Percentiles rank a stretch among this genome's conserved stretches.
These are phyloP conservation scores for Gloeostereum incarnatum DNA, from an alignment of 768 basidiomycete genomes.

Conservation along the genomic window DNA sequence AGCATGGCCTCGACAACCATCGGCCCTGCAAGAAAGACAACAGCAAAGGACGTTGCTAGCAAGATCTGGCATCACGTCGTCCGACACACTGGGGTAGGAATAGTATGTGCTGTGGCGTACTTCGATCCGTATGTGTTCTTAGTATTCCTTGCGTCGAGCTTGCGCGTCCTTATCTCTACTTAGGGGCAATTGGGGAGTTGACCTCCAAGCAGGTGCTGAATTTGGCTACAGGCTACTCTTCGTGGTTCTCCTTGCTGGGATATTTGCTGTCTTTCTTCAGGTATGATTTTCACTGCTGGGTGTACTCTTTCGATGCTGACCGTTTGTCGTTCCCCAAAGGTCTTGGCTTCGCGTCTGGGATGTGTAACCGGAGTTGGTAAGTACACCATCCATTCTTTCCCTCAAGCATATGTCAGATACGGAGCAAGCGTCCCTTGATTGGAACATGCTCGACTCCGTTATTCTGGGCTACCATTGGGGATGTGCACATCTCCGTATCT, in stretches of 20 bases:
- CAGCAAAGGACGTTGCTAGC: too few relatives aligned
- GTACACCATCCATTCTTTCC: too few relatives aligned
- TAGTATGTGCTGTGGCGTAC: slow-evolving; percentile 54
- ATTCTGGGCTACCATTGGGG: too few relatives aligned
- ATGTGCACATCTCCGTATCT: slow-evolving; percentile 34
- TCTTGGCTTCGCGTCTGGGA: slow-evolving; percentile 49
- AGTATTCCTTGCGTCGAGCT: slow-evolving; percentile 12
- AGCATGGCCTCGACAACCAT: too few relatives aligned
- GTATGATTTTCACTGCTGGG: slow-evolving; percentile 19
- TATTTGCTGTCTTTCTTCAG: slow-evolving; percentile 56
- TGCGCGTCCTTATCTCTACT: not conserved
- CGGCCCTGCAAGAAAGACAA: too few relatives aligned
- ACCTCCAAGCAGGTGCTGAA: slow-evolving; percentile 53
- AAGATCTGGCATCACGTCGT: slow-evolving; percentile 3
- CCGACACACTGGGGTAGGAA: slow-evolving; percentile 45
- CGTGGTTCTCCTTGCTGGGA: slow-evolving; percentile 48
- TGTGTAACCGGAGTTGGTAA: slow-evolving; percentile 40
- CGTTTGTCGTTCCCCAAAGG: slow-evolving; percentile 18
- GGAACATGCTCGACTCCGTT: too few relatives aligned
- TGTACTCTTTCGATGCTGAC: not conserved
- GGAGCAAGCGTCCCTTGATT: too few relatives aligned
- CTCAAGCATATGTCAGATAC: too few relatives aligned
- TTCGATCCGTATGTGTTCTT: slow-evolving; percentile 42
- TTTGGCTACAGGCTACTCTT: slow-evolving; percentile 62
- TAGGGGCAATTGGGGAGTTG: slow-evolving; percentile 57